Conservation (phyloP, 208 protist species). For the Leishmania braziliensis region DNA sequence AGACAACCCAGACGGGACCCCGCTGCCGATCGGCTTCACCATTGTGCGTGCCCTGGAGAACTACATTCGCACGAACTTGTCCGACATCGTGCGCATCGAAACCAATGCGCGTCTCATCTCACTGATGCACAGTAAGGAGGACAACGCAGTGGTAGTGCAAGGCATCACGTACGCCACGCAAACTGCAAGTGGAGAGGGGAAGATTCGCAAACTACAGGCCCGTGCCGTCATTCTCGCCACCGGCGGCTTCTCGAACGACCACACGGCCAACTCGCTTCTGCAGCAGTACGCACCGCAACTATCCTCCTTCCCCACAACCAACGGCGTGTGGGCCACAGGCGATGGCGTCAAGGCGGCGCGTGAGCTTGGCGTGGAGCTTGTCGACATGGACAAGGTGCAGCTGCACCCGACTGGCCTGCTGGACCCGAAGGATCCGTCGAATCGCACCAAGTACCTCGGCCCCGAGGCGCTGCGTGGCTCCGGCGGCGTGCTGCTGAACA, state of each 20-base stretch:
- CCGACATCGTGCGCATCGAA: constrained; percentile 64
- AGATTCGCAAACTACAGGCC: constrained; percentile 39
- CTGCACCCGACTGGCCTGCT: constrained; percentile 97
- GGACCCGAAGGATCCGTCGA: constrained; percentile 84
- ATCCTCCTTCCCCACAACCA: constrained; percentile 69
- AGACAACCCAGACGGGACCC: constrained; percentile 71
- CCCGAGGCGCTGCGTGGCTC: constrained; percentile 95
- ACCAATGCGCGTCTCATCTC: constrained; percentile 43
- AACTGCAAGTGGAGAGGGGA: constrained; percentile 14
- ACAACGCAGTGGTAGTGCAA: constrained; percentile 29
- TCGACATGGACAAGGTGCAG: constrained; percentile 95
- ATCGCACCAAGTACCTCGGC: constrained; percentile 77
- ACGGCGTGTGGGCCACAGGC: constrained; percentile 86
- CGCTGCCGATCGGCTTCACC: constrained; percentile 89
- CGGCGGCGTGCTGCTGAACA: constrained; percentile 95
- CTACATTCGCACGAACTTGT: constrained; percentile 69
- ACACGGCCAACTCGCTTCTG: constrained; percentile 64
- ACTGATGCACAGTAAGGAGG: constrained; percentile 40
- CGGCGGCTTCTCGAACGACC: constrained; percentile 88
- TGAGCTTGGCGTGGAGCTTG: constrained; percentile 60
- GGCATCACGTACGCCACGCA: constrained; percentile 41
- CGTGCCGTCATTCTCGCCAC: constrained; percentile 90
- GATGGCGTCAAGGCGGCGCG: constrained; percentile 77
- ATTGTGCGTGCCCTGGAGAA: constrained; percentile 88
- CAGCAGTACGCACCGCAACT: constrained; percentile 78